Base-by-base conservation (phyloP, 345 rosid genomes). In the Salix koriyanagi region DNA sequence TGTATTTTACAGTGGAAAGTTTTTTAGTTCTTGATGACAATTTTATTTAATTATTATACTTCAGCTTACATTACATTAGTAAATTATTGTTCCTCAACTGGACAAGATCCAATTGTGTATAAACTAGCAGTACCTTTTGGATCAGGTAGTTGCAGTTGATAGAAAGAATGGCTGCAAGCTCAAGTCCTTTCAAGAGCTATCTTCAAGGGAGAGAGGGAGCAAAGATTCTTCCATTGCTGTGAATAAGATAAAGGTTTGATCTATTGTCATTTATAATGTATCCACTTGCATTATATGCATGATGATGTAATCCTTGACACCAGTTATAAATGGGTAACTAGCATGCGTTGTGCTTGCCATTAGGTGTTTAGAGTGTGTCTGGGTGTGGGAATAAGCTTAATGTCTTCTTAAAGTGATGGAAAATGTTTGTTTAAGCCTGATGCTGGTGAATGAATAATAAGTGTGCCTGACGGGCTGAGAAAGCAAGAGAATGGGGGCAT, bases 161-260 rank as follows among this genome's bases (percentile, higher is more conserved):
- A 85, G 94, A 85, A 89, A 84, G 79, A 91, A 91, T 83, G 88
- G 85, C 56, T 79, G 80, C 82, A 91, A 89, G 88, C 83, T 94
- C 73, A 89, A 91, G 98, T 91, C 98, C 77, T 94, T 94, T 80
- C 98, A 94, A 86, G 97, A 94, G 79, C 84, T 94, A 72, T 92
- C 97, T 48, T 89, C 93, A 50, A 91, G 97, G 84, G 91, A 90
- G 83, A 88, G 94, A 83, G 98, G 98, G 79, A 75, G 96, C 72
- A 92, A 86, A 88, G 89, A 86, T 79, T 88, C 87, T 67, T 79
- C 81, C 69, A 67, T 94, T 68, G 56, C 92, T 37, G 54, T 86
- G 72, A 85, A 87, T 75, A 83, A 79, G 48, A 86, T 94, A 66
- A 92, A 92, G 98, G 98, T 94, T 71, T 77, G 76, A 19, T 75